These are phyloP conservation scores for Aegilops bicornis DNA, from an alignment of 176 grass and related monocot genomes.

Conservation along the genomic window DNA sequence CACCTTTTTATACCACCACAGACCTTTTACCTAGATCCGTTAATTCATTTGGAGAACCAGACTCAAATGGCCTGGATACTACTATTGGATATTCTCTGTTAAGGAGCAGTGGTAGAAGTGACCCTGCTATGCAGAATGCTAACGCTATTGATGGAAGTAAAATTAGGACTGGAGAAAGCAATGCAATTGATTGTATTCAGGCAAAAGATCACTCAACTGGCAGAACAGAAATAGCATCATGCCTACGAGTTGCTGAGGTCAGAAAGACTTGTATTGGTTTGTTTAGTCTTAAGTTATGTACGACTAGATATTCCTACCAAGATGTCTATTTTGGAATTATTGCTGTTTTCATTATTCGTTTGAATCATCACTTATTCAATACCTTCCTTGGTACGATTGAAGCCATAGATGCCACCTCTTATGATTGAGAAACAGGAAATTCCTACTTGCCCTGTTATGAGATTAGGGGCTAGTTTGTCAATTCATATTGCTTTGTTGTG, in stretches of 20 bases:
- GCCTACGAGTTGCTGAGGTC: constrained; percentile 92
- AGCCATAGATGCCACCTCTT: neutral
- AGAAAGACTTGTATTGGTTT: constrained; percentile 39
- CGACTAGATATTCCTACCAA: neutral
- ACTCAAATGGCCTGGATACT: constrained; percentile 32
- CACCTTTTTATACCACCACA: constrained; percentile 76
- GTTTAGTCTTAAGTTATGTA: constrained; percentile 7
- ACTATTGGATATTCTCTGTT: constrained; percentile 69
- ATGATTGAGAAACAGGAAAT: neutral
- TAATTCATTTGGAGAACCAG: constrained; percentile 39
- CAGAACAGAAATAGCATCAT: constrained; percentile 91
- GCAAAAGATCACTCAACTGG: constrained; percentile 79
- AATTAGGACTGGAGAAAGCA: constrained; percentile 75
- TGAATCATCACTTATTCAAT: constrained; percentile 1
- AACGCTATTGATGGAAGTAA: constrained; percentile 64
- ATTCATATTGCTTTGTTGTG: neutral
- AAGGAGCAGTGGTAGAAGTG: constrained; percentile 49
- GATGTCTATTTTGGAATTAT: constrained; percentile 6
- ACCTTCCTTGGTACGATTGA: neutral
- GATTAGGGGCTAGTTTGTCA: neutral
- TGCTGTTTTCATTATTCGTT: neutral
- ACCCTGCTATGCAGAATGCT: constrained; percentile 47
- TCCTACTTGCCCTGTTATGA: neutral
- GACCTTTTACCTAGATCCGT: constrained; percentile 63
- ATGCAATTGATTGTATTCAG: constrained; percentile 75